phyloP scores from a whole-genome alignment of 257 asterid species.

The Petunia secreta region DNA sequence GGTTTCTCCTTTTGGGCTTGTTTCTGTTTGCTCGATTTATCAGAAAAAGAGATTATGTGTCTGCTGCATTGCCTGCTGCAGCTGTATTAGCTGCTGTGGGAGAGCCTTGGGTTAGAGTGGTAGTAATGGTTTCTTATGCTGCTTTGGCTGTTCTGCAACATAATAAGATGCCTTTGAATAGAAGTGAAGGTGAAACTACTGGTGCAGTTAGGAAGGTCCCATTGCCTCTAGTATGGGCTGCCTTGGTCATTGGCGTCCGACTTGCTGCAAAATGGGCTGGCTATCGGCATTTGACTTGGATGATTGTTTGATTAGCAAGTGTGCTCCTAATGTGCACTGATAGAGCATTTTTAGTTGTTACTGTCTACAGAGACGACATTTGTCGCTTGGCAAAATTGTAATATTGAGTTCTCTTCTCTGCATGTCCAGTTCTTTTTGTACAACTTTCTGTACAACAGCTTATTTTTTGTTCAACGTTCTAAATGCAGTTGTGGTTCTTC shows the following conservation, averaged over 20 bases:
- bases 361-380: not conserved
- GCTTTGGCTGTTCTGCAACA: constrained; percentile 63
- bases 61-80: constrained; percentile 79
- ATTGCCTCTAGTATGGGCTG: constrained; percentile 72
- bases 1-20: constrained; percentile 69
- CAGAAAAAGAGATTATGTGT: constrained; percentile 72
- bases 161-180: constrained; percentile 36
- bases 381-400: not conserved
- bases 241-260: constrained; percentile 71
- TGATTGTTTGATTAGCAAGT: constrained; percentile 55
- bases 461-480: constrained; percentile 12
- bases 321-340: not conserved
- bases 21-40: constrained; percentile 62
- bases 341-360: not conserved
- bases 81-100: constrained; percentile 85
- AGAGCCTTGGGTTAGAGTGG: constrained; percentile 88
- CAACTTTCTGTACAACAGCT: not conserved
- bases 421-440: not conserved
- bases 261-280: constrained; percentile 93
- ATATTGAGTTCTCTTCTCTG: not conserved
- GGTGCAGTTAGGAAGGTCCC: constrained; percentile 56
- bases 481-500: not conserved
- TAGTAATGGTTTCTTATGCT: constrained; percentile 54
- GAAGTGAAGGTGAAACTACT: constrained; percentile 34
- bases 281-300: constrained; percentile 96